Evolutionary conservation across 208 protist species (phyloP), one percentile per base, ranked within the genome.

Genomic region (Trypanosoma mega): DNA sequence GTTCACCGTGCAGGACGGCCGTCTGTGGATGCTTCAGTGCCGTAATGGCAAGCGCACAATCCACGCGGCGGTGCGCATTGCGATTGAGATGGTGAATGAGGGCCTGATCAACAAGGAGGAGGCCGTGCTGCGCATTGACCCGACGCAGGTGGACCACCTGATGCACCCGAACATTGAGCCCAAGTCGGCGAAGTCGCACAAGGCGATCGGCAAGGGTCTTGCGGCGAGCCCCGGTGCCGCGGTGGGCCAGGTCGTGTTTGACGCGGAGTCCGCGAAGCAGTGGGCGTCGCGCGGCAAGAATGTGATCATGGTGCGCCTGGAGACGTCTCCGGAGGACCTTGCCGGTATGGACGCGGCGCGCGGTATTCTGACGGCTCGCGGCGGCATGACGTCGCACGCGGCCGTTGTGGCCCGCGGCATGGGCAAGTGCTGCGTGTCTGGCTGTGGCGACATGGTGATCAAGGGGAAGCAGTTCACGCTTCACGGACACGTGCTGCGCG

Each of bases 311-410:
- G 87, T 96, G 26, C 84, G 96, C 63, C 78, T 87, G 14, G 95
- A 98, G 74, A 98, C 96, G 4, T 95, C 83, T 49, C 94, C 96
- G 24, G 96, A 98, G 77, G 96, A 98, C 76, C 74, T 98, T 16
- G 77, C 78, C 2, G 94, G 95, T 49, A 97, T 98, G 92, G 55
- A 89, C 61, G 80, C 78, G 3, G 81, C 92, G 9, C 57, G 82
- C 55, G 95, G 94, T 66, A 93, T 98, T 61, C 72, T 98, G 26
- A 98, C 96, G 11, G 92, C 87, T 21, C 87, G 93, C 58, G 94
- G 94, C 64, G 95, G 95, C 60, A 96, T 94, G 84, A 98, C 96
- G n/a, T 96, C 87, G n/a, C 96, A 98, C 74, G 96, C 96, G 24
- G 96, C 96, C 27, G 96, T 98, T 41, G 96, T 98, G 26, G 94